phyloP scores from a whole-genome alignment of 768 basidiomycete species.

The Leccinum disarticulatum region DNA sequence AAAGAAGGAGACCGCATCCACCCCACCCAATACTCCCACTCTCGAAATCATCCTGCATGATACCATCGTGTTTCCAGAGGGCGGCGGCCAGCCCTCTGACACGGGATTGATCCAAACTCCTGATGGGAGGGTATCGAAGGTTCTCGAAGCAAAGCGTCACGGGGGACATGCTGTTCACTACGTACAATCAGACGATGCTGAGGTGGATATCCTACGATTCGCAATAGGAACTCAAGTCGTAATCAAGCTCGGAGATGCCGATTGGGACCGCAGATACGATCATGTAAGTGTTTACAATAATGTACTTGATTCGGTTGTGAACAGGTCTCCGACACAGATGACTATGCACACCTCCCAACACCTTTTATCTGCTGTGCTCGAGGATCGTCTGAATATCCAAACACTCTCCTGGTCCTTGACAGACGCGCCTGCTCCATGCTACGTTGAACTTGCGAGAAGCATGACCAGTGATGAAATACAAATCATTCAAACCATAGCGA shows the following conservation, averaged over 20 bases:
- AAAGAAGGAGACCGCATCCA: constrained; percentile 52
- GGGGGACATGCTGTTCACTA: constrained; percentile 79
- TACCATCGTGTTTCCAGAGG: constrained; percentile 80
- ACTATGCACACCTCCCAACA: constrained; percentile 86
- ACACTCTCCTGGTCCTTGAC: constrained; percentile 86
- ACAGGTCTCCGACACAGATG: constrained; percentile 47
- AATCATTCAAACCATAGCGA: constrained; percentile 61
- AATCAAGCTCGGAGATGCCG: constrained; percentile 56
- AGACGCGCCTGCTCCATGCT: constrained; percentile 63
- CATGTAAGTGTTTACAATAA: constrained; percentile 48
- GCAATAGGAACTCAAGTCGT: constrained; percentile 50
- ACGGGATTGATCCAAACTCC: constrained; percentile 53
- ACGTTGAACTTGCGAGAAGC: constrained; percentile 72
- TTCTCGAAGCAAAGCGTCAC: constrained; percentile 64
- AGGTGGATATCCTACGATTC: constrained; percentile 48
- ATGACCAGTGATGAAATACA: constrained; percentile 64
- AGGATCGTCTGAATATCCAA: constrained; percentile 57
- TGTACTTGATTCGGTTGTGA: constrained; percentile 1
- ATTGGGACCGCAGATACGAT: constrained; percentile 67
- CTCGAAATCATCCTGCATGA: constrained; percentile 73
- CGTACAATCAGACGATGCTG: constrained; percentile 43
- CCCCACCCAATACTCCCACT: constrained; percentile 44
- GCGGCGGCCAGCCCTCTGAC: constrained; percentile 80
- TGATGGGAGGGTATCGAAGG: constrained; percentile 52
- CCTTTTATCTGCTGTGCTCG: constrained; percentile 77